Conservation (phyloP, 2,329 filamentous ascomycete species). For the Ophiocordyceps sinensis region DNA sequence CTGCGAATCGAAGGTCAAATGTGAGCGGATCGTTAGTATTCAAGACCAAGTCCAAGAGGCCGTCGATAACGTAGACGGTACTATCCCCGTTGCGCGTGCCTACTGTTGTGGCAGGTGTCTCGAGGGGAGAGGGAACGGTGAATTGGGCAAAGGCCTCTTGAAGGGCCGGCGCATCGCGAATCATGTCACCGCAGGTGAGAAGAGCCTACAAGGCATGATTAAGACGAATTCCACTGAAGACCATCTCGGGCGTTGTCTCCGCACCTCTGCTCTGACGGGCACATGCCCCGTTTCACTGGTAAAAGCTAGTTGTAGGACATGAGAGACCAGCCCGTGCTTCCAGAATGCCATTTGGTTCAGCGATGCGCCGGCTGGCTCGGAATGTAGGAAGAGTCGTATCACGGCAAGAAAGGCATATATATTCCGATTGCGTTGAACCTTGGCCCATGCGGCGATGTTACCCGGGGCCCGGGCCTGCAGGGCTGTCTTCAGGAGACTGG, state of each 20-base stretch:
- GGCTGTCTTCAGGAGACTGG: slow-evolving; percentile 50
- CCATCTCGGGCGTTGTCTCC: slow-evolving; percentile 6
- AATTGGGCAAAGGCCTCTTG: slow-evolving; percentile 86
- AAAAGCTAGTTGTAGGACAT: slow-evolving; percentile 74
- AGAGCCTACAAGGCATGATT: slow-evolving; percentile 44
- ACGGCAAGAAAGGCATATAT: slow-evolving; percentile 81
- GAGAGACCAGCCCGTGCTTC: slow-evolving; percentile 65
- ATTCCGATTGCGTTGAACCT: slow-evolving; percentile 73
- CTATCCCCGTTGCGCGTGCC: slow-evolving; percentile 35
- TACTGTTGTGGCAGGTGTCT: slow-evolving; percentile 17
- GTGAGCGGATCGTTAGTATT: slow-evolving; percentile 49
- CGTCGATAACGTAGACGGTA: slow-evolving; percentile 83
- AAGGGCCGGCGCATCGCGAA: slow-evolving; percentile 62
- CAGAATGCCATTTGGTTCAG: slow-evolving; percentile 80
- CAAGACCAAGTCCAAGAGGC: slow-evolving; percentile 69
- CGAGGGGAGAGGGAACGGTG: slow-evolving; percentile 52
- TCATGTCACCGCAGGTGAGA: slow-evolving; percentile 73
- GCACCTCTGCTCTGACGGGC: slow-evolving; percentile 68
- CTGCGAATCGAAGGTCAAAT: slow-evolving; percentile 71
- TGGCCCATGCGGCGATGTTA: slow-evolving; percentile 60
- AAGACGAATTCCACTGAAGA: neutral
- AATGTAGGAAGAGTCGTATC: slow-evolving; percentile 69
- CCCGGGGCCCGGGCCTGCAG: slow-evolving; percentile 34
- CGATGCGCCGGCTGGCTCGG: slow-evolving; percentile 64
- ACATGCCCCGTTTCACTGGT: slow-evolving; percentile 49